Conservation (phyloP, 345 rosid species). For the Bruguiera sexangula region DNA sequence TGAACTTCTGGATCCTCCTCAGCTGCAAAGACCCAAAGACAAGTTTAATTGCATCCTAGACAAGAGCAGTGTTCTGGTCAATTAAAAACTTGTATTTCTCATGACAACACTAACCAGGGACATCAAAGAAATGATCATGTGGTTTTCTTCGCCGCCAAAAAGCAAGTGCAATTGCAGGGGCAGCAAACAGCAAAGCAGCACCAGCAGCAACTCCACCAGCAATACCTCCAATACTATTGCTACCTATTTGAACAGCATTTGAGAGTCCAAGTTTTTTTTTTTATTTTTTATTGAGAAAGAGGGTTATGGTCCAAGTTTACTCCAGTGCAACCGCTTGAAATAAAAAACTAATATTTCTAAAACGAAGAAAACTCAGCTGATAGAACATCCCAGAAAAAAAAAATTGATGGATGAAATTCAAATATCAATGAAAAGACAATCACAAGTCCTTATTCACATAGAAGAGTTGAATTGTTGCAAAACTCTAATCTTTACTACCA, state of each 20-base stretch:
- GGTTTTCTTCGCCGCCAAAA: slow-evolving; percentile 71
- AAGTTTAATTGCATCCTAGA: slow-evolving; percentile 10
- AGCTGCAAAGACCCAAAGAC: slow-evolving; percentile 47
- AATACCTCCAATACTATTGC: slow-evolving; percentile 69
- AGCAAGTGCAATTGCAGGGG: slow-evolving; percentile 81
- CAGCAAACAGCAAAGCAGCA: slow-evolving; percentile 90
- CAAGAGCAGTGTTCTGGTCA: slow-evolving; percentile 1
- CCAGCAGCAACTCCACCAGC: slow-evolving; percentile 99
- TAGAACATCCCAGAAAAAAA: no score
- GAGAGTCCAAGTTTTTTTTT: background rate
- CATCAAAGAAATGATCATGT: slow-evolving; percentile 88
- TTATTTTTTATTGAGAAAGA: background rate
- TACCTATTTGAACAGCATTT: slow-evolving; percentile 40
- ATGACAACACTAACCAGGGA: slow-evolving; percentile 62
- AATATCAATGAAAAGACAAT: background rate
- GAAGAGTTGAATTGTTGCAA: background rate
- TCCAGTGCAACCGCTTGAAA: background rate
- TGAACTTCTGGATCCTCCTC: slow-evolving; percentile 96
- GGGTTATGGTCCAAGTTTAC: slow-evolving; percentile 2
- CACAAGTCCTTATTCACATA: background rate
- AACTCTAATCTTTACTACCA: no score
- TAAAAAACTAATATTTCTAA: background rate
- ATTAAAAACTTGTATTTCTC: background rate
- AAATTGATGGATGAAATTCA: background rate
- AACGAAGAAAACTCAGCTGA: background rate